Percentiles rank a stretch among this genome's conserved stretches.
These are phyloP conservation scores for Penicillium flavigenum DNA, from an alignment of 495 filamentous ascomycete genomes.

Conservation along the genomic window DNA sequence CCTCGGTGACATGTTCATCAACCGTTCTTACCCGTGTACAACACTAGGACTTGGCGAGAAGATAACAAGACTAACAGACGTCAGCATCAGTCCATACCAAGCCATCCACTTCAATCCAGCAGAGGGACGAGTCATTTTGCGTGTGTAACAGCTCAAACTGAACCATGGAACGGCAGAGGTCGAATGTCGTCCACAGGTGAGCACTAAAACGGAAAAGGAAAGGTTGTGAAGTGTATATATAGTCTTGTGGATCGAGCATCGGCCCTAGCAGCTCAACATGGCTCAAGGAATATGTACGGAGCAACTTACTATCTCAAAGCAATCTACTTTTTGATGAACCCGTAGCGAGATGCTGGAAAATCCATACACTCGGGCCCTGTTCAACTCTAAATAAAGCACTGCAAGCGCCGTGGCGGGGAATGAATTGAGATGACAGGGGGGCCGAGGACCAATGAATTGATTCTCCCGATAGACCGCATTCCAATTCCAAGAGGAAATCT, in stretches of 20 bases:
- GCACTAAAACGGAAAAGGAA: neutral
- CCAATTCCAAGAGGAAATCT: neutral
- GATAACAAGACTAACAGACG: neutral
- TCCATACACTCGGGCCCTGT: slow-evolving; percentile 6
- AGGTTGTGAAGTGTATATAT: neutral
- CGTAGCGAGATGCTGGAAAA: neutral
- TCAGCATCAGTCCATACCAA: neutral
- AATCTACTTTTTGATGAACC: neutral
- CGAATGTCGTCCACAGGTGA: neutral
- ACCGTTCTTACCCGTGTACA: neutral
- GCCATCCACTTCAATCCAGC: neutral
- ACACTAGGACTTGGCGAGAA: neutral
- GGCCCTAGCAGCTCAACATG: neutral
- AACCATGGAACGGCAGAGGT: neutral
- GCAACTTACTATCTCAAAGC: neutral
- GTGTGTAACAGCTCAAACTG: neutral
- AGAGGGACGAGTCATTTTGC: neutral
- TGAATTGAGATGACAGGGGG: slow-evolving; percentile 1
- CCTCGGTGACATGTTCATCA: neutral
- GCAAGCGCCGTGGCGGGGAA: slow-evolving; percentile 16
- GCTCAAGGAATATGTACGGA: neutral
- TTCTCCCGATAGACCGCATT: neutral
- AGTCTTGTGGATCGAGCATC: neutral
- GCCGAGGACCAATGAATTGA: neutral
- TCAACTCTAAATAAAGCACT: slow-evolving; percentile 10